These are phyloP conservation scores for Mycena floridula DNA, from an alignment of 768 basidiomycete genomes.

Conservation along the genomic window DNA sequence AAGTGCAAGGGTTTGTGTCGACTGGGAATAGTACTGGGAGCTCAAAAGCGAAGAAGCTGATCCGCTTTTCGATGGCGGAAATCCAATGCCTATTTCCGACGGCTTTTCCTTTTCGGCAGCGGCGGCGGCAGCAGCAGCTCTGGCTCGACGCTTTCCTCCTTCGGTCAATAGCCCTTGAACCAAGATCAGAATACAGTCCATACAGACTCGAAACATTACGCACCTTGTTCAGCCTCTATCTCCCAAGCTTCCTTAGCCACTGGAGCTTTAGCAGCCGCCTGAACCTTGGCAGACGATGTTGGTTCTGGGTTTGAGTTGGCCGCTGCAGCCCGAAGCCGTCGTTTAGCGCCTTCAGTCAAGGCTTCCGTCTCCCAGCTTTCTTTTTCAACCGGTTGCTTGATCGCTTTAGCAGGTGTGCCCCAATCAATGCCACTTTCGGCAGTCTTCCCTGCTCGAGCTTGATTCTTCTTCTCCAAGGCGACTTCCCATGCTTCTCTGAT, in stretches of 20 bases:
- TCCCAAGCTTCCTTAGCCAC: constrained; percentile 44
- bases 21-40: constrained; percentile 53
- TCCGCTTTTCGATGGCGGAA: constrained; percentile 1
- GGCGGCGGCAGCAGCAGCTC: constrained; percentile 35
- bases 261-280: neutral
- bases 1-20: constrained; percentile 55
- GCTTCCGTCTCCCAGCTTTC: too few relatives aligned
- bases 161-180: constrained; percentile 63
- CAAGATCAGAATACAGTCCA: neutral
- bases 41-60: constrained; percentile 33
- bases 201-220: constrained; percentile 9
- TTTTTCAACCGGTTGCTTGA: constrained; percentile 34
- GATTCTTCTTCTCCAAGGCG: constrained; percentile 54
- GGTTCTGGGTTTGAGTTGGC: constrained; percentile 1
- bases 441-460: constrained; percentile 30
- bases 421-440: constrained; percentile 12
- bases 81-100: constrained; percentile 17
- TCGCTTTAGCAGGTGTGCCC: neutral
- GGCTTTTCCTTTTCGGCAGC: constrained; percentile 14
- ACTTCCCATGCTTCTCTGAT: constrained; percentile 77
- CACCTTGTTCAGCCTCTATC: constrained; percentile 44
- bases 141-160: constrained; percentile 60
- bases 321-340: constrained; percentile 24
- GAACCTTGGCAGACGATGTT: neutral
- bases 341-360: constrained; percentile 39